Evolutionary conservation across 1,139 yeast species (phyloP), one percentile per base, ranked within the genome.

Genomic region (Suhomyces choctaworum): DNA sequence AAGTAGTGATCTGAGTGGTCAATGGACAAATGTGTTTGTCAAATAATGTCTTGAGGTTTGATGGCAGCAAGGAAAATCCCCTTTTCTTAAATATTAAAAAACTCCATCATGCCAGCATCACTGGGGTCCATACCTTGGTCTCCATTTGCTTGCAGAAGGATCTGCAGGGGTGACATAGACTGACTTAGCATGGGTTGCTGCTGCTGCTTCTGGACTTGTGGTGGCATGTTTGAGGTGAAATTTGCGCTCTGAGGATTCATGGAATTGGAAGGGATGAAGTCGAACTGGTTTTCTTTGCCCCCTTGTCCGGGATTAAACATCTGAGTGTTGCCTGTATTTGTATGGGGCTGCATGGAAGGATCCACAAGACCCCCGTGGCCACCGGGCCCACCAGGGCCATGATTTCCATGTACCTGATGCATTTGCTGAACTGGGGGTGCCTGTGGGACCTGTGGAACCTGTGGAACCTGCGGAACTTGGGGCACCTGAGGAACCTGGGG

Each of bases 101-200:
- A 46, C 22, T 47, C 51, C 50, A 47, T 39, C 47, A 46, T 42
- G 4, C 48, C 47, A 7, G 41, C 36, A n/a, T 45, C 51, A 35
- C 40, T 35, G n/a, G n/a, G n/a, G 14, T 45, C 39, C 17, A 36
- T 31, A 24, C 40, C 46, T 13, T 29, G 39, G 16, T 37, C 40
- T 11, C 48, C 50, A 25, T 53, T 51, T 39, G 55, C 56, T 42
- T 58, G 68, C 47, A 56, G 70, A 26, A 65, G 53, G 10, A 67
- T 55, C 39, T 67, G 72, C 42, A 64, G 73, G 2, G 73, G 73
- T 1, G 72, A 65, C 26, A 66, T 60, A 5, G 60, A 52, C 46
- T 34, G 48, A n/a, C 30, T 29, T 6, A 26, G 39, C 12, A 29
- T 22, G 15, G 29, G 40, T 16, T 28, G 40, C 11, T 25, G 34